Evolutionary conservation across 1,284 basidiomycete species (phyloP).

Genomic region (Marasmius oreades): DNA sequence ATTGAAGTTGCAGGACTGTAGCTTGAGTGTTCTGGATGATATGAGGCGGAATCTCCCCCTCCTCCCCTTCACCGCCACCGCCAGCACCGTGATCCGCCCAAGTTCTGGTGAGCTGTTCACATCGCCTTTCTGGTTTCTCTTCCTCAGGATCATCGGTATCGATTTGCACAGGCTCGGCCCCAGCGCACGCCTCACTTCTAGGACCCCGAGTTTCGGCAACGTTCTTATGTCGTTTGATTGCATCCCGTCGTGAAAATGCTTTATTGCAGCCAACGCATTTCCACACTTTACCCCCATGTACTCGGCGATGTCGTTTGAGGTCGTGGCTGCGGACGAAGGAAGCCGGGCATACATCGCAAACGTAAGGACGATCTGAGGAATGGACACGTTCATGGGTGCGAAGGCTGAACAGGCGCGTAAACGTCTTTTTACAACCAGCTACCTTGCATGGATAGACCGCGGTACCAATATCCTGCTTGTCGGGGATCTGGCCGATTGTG

Average conservation of each 20-base stretch:
- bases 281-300: constrained; percentile 68
- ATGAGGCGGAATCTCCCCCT: constrained; percentile 56
- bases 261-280: constrained; percentile 68
- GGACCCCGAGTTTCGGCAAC: constrained; percentile 43
- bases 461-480: constrained; percentile 49
- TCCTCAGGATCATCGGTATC: constrained; percentile 50
- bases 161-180: constrained; percentile 56
- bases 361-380: constrained; percentile 58
- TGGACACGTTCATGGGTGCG: constrained; percentile 66
- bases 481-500: constrained; percentile 54
- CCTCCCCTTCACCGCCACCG: constrained; percentile 40
- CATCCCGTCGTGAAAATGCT: constrained; percentile 70
- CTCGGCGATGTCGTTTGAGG: constrained; percentile 64
- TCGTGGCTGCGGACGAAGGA: constrained; percentile 75
- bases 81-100: constrained; percentile 14
- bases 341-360: constrained; percentile 61
- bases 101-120: constrained; percentile 33
- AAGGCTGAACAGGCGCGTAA: constrained; percentile 61
- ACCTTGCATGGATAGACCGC: constrained; percentile 73
- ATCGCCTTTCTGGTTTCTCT: constrained; percentile 52
- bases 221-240: constrained; percentile 71
- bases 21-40: constrained; percentile 50
- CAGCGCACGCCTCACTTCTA: constrained; percentile 47
- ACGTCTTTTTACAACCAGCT: constrained; percentile 58
- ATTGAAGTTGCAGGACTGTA: constrained; percentile 53